Conservation (phyloP, 495 filamentous ascomycete species). For the Neurospora pannonica region DNA sequence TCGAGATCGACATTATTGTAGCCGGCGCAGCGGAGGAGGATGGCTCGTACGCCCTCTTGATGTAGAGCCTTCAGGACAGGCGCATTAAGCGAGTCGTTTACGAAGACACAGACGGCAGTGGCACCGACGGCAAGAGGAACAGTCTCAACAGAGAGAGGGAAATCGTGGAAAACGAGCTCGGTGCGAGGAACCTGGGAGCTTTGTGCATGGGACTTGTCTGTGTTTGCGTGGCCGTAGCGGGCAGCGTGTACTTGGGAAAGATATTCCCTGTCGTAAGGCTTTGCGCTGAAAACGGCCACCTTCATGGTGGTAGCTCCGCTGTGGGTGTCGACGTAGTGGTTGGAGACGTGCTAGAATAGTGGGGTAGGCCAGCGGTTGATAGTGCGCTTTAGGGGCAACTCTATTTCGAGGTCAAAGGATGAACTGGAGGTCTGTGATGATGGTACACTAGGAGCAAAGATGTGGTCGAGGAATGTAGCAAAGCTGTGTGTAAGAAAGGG, state of each 20-base stretch:
- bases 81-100: slow-evolving; percentile 51
- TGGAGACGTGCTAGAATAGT: background rate
- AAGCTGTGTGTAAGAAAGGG: background rate
- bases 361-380: background rate
- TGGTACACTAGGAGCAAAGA: background rate
- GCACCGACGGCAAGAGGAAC: slow-evolving; percentile 43
- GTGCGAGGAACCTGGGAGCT: slow-evolving; percentile 3
- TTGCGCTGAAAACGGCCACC: slow-evolving; percentile 52
- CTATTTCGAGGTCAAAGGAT: background rate
- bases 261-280: slow-evolving; percentile 50
- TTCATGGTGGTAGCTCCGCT: slow-evolving; percentile 30
- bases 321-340: background rate
- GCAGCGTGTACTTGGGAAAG: slow-evolving; percentile 27
- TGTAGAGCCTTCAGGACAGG: slow-evolving; percentile 43
- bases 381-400: background rate
- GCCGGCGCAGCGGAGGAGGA: slow-evolving; percentile 60
- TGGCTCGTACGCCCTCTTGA: slow-evolving; percentile 39
- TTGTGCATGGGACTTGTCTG: slow-evolving; percentile 7
- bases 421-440: background rate
- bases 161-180: slow-evolving; percentile 44
- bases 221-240: background rate
- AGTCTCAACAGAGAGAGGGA: slow-evolving; percentile 47
- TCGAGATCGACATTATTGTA: slow-evolving; percentile 59
- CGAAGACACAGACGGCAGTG: slow-evolving; percentile 59
- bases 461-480: background rate